A percentile compares a stretch with the other conserved stretches of the same genome.
These are phyloP conservation scores for Plasmodium yoelii DNA, from an alignment of 169 alveolate species.

Conservation along the genomic window DNA sequence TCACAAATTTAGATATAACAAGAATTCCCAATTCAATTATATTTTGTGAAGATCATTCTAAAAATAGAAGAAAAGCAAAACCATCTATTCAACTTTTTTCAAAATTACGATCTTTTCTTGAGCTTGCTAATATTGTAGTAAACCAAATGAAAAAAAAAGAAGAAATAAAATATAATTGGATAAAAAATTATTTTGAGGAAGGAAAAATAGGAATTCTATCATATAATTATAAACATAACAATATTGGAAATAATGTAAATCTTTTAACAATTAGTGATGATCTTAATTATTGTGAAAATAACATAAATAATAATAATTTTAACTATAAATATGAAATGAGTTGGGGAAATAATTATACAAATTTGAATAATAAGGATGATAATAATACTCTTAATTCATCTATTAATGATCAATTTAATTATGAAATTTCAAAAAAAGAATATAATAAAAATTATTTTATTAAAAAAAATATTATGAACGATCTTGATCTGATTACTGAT, in stretches of 20 bases:
- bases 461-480: neutral
- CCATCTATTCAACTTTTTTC: constrained; percentile 64
- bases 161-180: constrained; percentile 62
- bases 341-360: no score
- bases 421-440: no score
- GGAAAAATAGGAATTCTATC: neutral
- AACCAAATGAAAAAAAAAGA: constrained; percentile 71
- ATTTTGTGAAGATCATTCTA: constrained; percentile 65
- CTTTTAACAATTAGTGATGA: no score
- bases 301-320: no score
- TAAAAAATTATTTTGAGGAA: constrained; percentile 4
- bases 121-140: constrained; percentile 57
- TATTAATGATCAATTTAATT: no score
- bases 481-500: no score
- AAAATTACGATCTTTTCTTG: constrained; percentile 53
- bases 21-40: constrained; percentile 29
- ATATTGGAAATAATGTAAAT: no score
- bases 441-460: no score
- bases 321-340: no score
- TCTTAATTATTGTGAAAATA: no score
- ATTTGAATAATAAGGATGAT: no score
- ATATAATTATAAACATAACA: neutral
- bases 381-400: no score
- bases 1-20: constrained; percentile 3
- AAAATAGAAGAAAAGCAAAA: constrained; percentile 36